phyloP scores from a whole-genome alignment of 768 basidiomycete genomes.

The Boletus subparvulus region DNA sequence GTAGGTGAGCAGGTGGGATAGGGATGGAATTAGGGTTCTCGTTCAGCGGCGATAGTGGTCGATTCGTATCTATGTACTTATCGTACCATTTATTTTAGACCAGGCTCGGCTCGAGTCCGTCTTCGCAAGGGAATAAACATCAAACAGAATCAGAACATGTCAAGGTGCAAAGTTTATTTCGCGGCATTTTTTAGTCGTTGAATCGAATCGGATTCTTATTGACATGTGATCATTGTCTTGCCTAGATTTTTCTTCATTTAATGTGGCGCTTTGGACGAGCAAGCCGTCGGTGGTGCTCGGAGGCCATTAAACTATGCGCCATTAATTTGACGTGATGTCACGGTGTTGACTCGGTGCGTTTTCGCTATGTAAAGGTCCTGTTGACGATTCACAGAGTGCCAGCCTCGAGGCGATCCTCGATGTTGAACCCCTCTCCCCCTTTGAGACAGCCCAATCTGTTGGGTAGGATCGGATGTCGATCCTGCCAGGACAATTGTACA shows the following conservation, averaged over 20 bases:
- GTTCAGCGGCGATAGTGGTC: conserved; percentile 12
- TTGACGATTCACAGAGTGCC: not conserved
- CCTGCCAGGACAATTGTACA: not conserved
- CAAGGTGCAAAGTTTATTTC: not conserved
- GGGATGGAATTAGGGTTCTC: conserved; percentile 11
- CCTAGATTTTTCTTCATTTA: not conserved
- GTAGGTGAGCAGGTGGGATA: conserved; percentile 1
- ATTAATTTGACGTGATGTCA: conserved; percentile 6
- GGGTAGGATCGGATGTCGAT: not conserved
- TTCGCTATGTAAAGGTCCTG: not conserved
- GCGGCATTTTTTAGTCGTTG: not conserved
- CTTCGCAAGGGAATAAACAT: not conserved
- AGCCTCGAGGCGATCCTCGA: not conserved
- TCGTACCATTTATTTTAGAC: conserved; percentile 3
- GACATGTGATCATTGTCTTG: not conserved
- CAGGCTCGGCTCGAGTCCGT: not conserved
- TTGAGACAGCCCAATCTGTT: not conserved
- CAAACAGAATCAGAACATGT: not conserved
- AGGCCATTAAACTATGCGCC: not conserved
- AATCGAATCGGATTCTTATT: not conserved
- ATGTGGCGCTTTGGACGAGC: not conserved
- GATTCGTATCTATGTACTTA: not conserved
- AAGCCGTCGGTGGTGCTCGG: conserved; percentile 5
- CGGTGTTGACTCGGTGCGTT: not conserved
- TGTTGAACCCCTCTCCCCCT: not conserved